phyloP scores from a whole-genome alignment of 129 eudicot genomes.

The Artemisia tridentata region DNA sequence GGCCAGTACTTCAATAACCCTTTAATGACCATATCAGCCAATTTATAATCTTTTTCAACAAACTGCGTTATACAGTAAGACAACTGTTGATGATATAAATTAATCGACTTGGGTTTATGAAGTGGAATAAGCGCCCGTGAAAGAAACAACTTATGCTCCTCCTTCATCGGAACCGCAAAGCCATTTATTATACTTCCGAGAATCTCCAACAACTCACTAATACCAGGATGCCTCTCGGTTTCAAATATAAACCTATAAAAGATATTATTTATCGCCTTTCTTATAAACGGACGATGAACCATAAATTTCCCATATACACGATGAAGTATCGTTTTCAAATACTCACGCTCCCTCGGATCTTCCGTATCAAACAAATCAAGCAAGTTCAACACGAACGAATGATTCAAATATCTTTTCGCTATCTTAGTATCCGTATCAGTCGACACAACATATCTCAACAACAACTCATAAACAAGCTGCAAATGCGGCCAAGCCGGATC shows the following conservation, averaged over 20 bases:
- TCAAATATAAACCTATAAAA: conserved; percentile 65
- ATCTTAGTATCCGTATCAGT: conserved; percentile 59
- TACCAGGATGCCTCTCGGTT: conserved; percentile 60
- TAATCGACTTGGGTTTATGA: conserved; percentile 56
- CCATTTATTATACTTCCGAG: conserved; percentile 69
- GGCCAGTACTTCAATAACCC: conserved; percentile 68
- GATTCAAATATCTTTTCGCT: conserved; percentile 54
- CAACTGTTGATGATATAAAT: conserved; percentile 58
- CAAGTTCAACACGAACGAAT: conserved; percentile 54
- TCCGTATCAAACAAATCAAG: conserved; percentile 58
- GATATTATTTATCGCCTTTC: conserved; percentile 64
- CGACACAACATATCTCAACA: conserved; percentile 55
- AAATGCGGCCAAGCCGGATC: conserved; percentile 67
- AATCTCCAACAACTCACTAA: conserved; percentile 65
- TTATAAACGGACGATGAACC: conserved; percentile 69
- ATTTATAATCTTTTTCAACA: conserved; percentile 57
- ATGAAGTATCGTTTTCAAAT: conserved; percentile 61
- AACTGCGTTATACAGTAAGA: conserved; percentile 61
- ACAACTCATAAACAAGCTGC: conserved; percentile 57
- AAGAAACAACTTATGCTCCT: conserved; percentile 63
- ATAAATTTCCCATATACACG: conserved; percentile 61
- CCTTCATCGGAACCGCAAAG: conserved; percentile 69
- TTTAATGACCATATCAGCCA: conserved; percentile 58
- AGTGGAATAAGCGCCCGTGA: conserved; percentile 62
- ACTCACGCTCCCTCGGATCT: conserved; percentile 63